Conservation (phyloP, 495 filamentous ascomycete genomes). For the Aspergillus coremiiformis region DNA sequence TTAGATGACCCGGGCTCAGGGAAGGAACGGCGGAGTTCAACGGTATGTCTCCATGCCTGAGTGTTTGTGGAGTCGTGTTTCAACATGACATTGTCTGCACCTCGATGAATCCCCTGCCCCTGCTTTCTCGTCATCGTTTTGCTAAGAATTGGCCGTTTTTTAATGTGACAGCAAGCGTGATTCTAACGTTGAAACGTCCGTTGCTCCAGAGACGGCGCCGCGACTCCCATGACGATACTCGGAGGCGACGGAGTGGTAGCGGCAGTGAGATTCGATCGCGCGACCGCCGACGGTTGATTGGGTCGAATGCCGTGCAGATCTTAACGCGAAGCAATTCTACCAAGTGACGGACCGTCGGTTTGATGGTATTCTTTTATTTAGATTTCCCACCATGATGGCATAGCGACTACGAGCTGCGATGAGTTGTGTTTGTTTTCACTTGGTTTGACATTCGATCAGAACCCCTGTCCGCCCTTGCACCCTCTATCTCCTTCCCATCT, state of each 20-base stretch:
- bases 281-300: slow-evolving; percentile 36
- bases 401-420: slow-evolving; percentile 39
- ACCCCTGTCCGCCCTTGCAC: slow-evolving; percentile 10
- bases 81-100: slow-evolving; percentile 10
- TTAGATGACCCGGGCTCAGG: slow-evolving; percentile 55
- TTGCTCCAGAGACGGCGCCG: slow-evolving; percentile 47
- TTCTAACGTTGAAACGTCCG: slow-evolving; percentile 47
- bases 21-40: slow-evolving; percentile 40
- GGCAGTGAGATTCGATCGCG: slow-evolving; percentile 39
- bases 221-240: slow-evolving; percentile 34
- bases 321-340: slow-evolving; percentile 44
- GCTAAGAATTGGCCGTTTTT: slow-evolving; percentile 37
- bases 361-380: slow-evolving; percentile 25
- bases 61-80: slow-evolving; percentile 12
- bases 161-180: slow-evolving; percentile 38
- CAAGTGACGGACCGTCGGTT: slow-evolving; percentile 27
- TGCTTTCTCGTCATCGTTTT: slow-evolving; percentile 27
- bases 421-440: slow-evolving; percentile 18
- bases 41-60: slow-evolving; percentile 33
- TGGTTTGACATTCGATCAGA: slow-evolving; percentile 21
- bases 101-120: slow-evolving; percentile 6
- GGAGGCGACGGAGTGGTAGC: slow-evolving; percentile 42
- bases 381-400: slow-evolving; percentile 32
- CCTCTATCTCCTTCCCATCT: slow-evolving; percentile 11
- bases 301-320: slow-evolving; percentile 34